Evolutionary conservation across 2,329 filamentous ascomycete species (phyloP).

Genomic region (Botryotinia globosa): DNA sequence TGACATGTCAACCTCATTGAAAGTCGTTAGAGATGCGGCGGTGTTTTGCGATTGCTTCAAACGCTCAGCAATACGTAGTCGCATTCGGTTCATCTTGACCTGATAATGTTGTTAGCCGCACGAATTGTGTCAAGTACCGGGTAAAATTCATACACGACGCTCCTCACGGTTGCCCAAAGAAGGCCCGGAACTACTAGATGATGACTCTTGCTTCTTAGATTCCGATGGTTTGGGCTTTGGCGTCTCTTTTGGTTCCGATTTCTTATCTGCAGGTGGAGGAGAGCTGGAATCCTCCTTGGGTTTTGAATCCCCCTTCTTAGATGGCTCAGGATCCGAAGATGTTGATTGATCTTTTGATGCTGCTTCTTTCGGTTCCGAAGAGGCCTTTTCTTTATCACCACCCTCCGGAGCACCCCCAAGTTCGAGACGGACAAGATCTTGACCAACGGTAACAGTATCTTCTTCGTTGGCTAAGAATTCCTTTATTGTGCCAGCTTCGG

Average conservation of each 20-base stretch:
- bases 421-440: slow-evolving; percentile 85
- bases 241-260: slow-evolving; percentile 42
- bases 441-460: slow-evolving; percentile 90
- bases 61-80: slow-evolving; percentile 91
- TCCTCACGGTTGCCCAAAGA: slow-evolving; percentile 76
- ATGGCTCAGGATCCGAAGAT: slow-evolving; percentile 43
- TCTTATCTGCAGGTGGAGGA: slow-evolving; percentile 43
- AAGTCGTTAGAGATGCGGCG: slow-evolving; percentile 92
- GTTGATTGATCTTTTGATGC: slow-evolving; percentile 56
- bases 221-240: slow-evolving; percentile 42
- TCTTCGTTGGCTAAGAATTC: slow-evolving; percentile 90
- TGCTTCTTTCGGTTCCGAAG: slow-evolving; percentile 56
- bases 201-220: slow-evolving; percentile 38
- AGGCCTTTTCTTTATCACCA: slow-evolving; percentile 52
- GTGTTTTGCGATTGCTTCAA: slow-evolving; percentile 99
- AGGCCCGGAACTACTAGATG: slow-evolving; percentile 37
- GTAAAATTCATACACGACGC: slow-evolving; percentile 64
- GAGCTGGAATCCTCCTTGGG: slow-evolving; percentile 42
- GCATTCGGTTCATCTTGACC: slow-evolving; percentile 99
- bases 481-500: slow-evolving; percentile 85
- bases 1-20: slow-evolving; percentile 99
- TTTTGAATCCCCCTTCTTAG: slow-evolving; percentile 43
- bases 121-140: background rate
- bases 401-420: slow-evolving; percentile 62
- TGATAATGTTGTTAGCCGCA: slow-evolving; percentile 40